phyloP scores from a whole-genome alignment of 768 basidiomycete species.

The Lactarius vividus region DNA sequence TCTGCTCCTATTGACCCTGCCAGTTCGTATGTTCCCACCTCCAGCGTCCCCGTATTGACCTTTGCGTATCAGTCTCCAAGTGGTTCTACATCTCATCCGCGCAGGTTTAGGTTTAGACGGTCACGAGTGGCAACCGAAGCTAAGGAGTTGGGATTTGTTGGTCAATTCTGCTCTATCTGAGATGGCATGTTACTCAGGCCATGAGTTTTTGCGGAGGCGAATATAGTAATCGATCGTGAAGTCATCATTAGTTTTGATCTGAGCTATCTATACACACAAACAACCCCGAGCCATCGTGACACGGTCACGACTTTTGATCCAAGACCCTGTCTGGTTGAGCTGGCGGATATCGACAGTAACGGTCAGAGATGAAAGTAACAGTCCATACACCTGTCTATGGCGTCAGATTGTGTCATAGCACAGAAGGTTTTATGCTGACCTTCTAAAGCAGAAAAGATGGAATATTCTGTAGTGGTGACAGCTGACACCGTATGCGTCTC shows the following conservation, averaged over 20 bases:
- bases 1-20: constrained; percentile 89
- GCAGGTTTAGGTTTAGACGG: constrained; percentile 66
- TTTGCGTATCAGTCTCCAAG: constrained; percentile 60
- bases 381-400: constrained; percentile 74
- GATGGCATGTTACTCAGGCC: background rate
- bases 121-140: background rate
- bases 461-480: constrained; percentile 71
- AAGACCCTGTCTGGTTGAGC: constrained; percentile 50
- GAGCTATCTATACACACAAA: constrained; percentile 26
- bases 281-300: constrained; percentile 9
- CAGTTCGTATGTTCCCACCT: constrained; percentile 48
- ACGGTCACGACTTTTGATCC: constrained; percentile 37
- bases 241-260: constrained; percentile 16
- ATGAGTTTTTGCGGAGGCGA: background rate
- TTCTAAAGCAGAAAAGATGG: constrained; percentile 88
- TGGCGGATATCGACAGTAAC: constrained; percentile 85
- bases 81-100: constrained; percentile 96
- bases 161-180: constrained; percentile 6
- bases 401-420: constrained; percentile 1
- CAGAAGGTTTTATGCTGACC: constrained; percentile 47
- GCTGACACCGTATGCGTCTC: constrained; percentile 91
- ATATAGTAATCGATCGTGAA: constrained; percentile 19
- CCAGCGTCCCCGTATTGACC: constrained; percentile 4
- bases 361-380: constrained; percentile 87
- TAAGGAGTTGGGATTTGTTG: background rate